Base-by-base conservation (phyloP, 192 early-diverging fungal species). In the Phycomyces blakesleeanus region DNA sequence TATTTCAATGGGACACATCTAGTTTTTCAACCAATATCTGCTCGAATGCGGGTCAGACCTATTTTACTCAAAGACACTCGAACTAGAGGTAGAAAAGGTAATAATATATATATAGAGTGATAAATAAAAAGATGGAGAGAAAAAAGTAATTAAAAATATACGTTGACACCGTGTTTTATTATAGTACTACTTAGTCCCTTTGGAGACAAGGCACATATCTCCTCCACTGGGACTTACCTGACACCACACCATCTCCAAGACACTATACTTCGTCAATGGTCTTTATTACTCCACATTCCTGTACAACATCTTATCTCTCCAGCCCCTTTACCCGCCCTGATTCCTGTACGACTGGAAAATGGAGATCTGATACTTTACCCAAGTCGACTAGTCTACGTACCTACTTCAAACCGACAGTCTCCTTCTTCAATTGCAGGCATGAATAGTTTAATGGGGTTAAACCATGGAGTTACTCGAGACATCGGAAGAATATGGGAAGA, bases 1-100 rank as follows among this genome's bases (percentile, higher is more conserved):
- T 67, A 67, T 55, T 42, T 67, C 22, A 54, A 38, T 44, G 57
- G 56, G 16, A 59, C 65, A 53, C 57, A 67, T 9, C 26, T 66
- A 14, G 54, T 66, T 5, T 66, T 66, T 24, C 64, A 66, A 51
- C 64, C 64, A n/a, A 57, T 56, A 15, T 51, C 57, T n/a, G 34
- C 34, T 5, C 55, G 64, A 14, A 44, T 66, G 64, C 26, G 49
- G 39, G 39, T 66, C 20, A 50, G 64, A 58, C 26, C 26, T 50
- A 21, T 66, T 4, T 41, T 22, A 7, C 16, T 15, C 22, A 9
- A 41, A 22, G 57, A 59, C 41, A 59, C 21, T 22, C 18, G 11
- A 41, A 59, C 14, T 22, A 40, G 21, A 15, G 38, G 38, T 21
- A 41, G 14, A 27, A 59, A 42, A 59, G 57, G 57, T 59, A 20